Base-by-base conservation (phyloP, 352 stramenopile species). In the Blastocystis sp. region DNA sequence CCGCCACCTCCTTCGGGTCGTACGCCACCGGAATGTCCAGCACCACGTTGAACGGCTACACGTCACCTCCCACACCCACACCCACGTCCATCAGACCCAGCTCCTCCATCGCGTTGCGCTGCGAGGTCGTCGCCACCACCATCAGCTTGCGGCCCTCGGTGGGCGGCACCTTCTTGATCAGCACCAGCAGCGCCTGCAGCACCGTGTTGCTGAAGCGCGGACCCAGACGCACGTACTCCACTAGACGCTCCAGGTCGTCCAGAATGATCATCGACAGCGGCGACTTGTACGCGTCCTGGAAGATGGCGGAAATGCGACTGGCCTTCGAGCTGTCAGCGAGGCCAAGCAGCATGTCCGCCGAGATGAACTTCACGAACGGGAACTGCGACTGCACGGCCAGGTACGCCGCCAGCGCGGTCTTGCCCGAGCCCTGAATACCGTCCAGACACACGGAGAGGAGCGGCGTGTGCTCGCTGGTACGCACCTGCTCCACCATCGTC, bases 231-330 rank as follows among this genome's bases (percentile, higher is more conserved):
- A 96, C 93, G 90, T 97, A 99, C 91, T 99, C 97, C 91, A 99
- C 98, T 59, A 99, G 94, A 24, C 97, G 95, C 92, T 99, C 97
- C 90, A 99, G 97, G 92, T 99, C 97, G 92, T 99, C 97, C 62
- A 99, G 95, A 85, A 99, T 97, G 92, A 99, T 99, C 88, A 99
- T 95, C 29, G 96, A 98, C 13, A 99, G 93, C 0, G 96, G 94
- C 59, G 95, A 98, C 91, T 98, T 98, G 92, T 99, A 99, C 3
- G 97, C 97, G 92, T 99, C 97, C 90, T 98, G 94, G 88, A 98
- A 98, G 24, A 93, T 89, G 33, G 91, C 92, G 16, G 88, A 81
- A 29, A 94, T 92, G 37, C 55, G 37, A 21, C 33, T 55, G 10
- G 61, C 74, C 92, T 99, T 99, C 90, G 94, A 92, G 80, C 92